Evolutionary conservation across 768 basidiomycete species (phyloP), one percentile per base, ranked within the genome.

Genomic region (Kwoniella botswanensis): DNA sequence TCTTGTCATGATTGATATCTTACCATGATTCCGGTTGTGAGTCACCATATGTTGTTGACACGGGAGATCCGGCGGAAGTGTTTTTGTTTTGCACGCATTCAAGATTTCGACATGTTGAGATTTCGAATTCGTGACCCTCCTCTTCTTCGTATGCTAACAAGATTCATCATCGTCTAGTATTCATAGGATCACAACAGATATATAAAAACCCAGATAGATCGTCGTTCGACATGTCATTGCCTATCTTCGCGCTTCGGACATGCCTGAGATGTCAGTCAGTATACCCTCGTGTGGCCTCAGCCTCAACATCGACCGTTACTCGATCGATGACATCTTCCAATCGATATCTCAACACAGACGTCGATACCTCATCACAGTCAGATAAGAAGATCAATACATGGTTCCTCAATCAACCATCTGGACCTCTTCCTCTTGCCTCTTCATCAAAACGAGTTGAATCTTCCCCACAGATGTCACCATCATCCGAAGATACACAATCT

Each of bases 361-460:
- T 13, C 15, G 55, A 21, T 17, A 21, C 15, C 6, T 24, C 52
- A 54, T 4, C 35, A 35, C 35, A 35, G 35, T 35, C 24, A 54
- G 58, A 62, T 18, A 44, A 29, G n/a, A 68, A 62, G 52, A 68
- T 68, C 1, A 68, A 68, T 54, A 68, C 58, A 26, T 68, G 67
- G 67, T 68, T 68, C 29, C 46, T 68, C 22, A 41, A 59, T 22
- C 65, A 41, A 17, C 61, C 26, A 1, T 11, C 46, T 9, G 0
- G 42, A 15, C 4, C 42, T 26, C n/a, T 41, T 44, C 35, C 61
- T 10, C n/a, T 18, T 22, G 18, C 61, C 1, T 57, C 15, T 68
- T 64, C 65, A 72, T 56, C 71, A 41, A 67, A 5, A 44, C 42
- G 1, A 63, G 54, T 24, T 17, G 57, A 18, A 26, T 46, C 63